phyloP scores from a whole-genome alignment of 2,329 filamentous ascomycete genomes.

The Clarireedia monteithiana region DNA sequence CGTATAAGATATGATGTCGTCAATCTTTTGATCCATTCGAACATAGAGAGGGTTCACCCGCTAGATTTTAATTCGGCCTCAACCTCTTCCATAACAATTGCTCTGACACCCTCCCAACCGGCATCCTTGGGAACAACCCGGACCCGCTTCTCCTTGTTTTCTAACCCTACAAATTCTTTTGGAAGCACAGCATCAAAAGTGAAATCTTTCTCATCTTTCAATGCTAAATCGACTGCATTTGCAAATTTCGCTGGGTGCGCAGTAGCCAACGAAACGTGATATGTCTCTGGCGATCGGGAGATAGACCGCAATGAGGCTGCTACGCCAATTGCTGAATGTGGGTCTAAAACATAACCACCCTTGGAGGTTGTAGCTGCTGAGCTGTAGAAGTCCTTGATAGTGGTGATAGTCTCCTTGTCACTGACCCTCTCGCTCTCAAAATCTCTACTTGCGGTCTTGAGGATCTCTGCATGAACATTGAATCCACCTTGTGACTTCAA shows the following conservation, averaged over 20 bases:
- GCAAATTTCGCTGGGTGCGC: constrained; percentile 96
- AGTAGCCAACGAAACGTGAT: constrained; percentile 79
- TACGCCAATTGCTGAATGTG: constrained; percentile 84
- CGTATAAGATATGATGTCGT: too few species aligned
- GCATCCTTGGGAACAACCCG: constrained; percentile 54
- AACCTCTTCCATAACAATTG: constrained; percentile 68
- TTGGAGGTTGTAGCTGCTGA: constrained; percentile 23
- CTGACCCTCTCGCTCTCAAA: constrained; percentile 76
- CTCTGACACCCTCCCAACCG: constrained; percentile 67
- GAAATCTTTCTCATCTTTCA: constrained; percentile 65
- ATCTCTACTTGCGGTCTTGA: constrained; percentile 60
- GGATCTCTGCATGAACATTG: constrained; percentile 65
- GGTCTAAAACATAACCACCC: constrained; percentile 77
- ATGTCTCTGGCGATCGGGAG: constrained; percentile 39
- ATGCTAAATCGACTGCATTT: constrained; percentile 71
- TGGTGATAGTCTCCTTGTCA: constrained; percentile 59
- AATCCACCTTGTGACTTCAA: constrained; percentile 81
- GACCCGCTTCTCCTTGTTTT: constrained; percentile 67
- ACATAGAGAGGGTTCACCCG: constrained; percentile 14
- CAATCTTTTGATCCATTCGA: not conserved
- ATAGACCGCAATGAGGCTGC: constrained; percentile 67
- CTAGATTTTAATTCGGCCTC: constrained; percentile 47
- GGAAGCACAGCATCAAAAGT: constrained; percentile 74
- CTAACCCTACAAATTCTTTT: constrained; percentile 71
- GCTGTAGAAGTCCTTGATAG: constrained; percentile 50